These are phyloP conservation scores for Warburgia ugandensis DNA, from an alignment of 164 flowering plant species.

Conservation along the genomic window DNA sequence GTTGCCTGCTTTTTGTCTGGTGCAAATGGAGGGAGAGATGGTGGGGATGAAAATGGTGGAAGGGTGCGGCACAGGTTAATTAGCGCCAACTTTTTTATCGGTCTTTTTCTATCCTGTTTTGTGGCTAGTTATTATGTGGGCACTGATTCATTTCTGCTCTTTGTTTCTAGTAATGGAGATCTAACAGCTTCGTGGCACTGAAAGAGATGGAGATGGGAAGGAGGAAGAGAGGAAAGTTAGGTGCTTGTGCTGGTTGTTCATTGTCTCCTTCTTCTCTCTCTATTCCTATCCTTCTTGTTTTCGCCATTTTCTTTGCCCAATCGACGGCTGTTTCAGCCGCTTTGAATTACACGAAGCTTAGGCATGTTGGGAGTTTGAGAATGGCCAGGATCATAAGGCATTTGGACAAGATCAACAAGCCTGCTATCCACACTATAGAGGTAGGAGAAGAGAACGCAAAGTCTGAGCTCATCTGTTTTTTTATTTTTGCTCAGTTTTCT, in stretches of 20 bases:
- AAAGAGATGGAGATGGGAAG: constrained; percentile 29
- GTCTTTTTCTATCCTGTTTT: constrained; percentile 15
- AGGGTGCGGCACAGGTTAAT: constrained; percentile 21
- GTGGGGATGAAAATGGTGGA: constrained; percentile 16
- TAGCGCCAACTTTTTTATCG: constrained; percentile 11
- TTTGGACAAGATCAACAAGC: constrained; percentile 58
- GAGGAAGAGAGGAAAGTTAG: constrained; percentile 15
- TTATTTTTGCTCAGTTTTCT: background rate
- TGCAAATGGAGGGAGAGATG: constrained; percentile 9
- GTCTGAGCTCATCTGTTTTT: no score
- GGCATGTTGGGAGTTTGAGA: constrained; percentile 53
- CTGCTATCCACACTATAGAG: constrained; percentile 56
- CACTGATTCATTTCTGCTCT: constrained; percentile 17
- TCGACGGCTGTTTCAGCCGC: constrained; percentile 13
- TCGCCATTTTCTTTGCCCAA: background rate
- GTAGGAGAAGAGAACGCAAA: constrained; percentile 33
- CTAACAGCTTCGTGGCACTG: constrained; percentile 28
- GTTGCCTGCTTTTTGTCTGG: constrained; percentile 8
- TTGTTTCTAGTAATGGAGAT: constrained; percentile 27
- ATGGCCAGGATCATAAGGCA: constrained; percentile 56
- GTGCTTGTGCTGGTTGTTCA: background rate
- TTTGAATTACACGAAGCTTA: constrained; percentile 45
- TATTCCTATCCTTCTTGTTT: constrained; percentile 1
- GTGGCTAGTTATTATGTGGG: constrained; percentile 18
- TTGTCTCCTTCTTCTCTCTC: background rate